These are phyloP conservation scores for Cystoderma amianthinum DNA, from an alignment of 768 basidiomycete genomes.

Conservation along the genomic window DNA sequence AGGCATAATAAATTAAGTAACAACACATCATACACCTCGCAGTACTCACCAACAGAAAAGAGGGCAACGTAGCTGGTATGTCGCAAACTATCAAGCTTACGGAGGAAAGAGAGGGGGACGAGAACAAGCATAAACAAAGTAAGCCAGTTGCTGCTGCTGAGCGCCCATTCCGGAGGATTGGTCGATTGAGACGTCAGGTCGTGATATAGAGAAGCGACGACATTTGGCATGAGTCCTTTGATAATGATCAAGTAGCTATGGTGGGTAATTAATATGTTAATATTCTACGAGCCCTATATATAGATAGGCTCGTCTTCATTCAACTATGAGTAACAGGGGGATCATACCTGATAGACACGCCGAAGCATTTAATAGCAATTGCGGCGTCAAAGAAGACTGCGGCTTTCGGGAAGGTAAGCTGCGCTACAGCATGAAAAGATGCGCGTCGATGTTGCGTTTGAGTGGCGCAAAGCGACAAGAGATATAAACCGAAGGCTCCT, in stretches of 20 bases:
- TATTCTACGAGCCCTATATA: not conserved
- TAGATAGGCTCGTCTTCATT: constrained; percentile 1
- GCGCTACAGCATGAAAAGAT: constrained; percentile 78
- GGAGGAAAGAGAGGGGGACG: constrained; percentile 78
- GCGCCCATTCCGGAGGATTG: constrained; percentile 68
- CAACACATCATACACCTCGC: not conserved
- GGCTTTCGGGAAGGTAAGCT: constrained; percentile 84
- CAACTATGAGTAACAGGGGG: constrained; percentile 1
- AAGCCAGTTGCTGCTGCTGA: constrained; percentile 81
- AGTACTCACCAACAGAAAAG: constrained; percentile 82
- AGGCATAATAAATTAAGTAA: not conserved
- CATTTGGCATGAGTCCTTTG: constrained; percentile 90
- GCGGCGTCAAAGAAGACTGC: constrained; percentile 90
- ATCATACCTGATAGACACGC: constrained; percentile 82
- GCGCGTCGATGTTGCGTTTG: constrained; percentile 66
- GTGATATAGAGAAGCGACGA: constrained; percentile 77
- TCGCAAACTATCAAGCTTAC: constrained; percentile 76
- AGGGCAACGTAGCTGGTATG: constrained; percentile 90
- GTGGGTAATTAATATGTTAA: constrained; percentile 1
- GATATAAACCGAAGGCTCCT: constrained; percentile 81
- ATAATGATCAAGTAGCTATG: constrained; percentile 83
- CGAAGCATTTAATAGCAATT: constrained; percentile 95
- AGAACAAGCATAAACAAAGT: constrained; percentile 69
- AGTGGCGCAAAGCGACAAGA: constrained; percentile 79
- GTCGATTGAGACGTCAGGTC: constrained; percentile 58